Base-by-base conservation (phyloP, 495 filamentous ascomycete genomes). In the Trichoderma asperelloides region DNA sequence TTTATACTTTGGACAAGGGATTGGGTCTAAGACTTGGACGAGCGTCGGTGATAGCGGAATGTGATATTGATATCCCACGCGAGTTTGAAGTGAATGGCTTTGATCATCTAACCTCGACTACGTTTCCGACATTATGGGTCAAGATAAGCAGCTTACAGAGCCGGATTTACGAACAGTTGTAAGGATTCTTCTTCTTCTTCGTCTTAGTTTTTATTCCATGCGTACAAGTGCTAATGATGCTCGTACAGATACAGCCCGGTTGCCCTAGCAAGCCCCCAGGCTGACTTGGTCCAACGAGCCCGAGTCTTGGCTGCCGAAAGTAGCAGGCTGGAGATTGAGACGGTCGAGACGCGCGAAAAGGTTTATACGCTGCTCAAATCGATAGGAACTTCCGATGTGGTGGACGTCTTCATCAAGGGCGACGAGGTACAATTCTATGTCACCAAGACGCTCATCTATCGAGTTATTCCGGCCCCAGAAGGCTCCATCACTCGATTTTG, bases 1-100 rank as follows among this genome's bases (percentile, higher is more conserved):
- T 82, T 3, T 89, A 90, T 69, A 80, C 83, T 33, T 73, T 87
- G 9, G 81, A 89, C 68, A 87, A 84, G 68, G 80, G 79, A 15
- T 74, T 91, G 27, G 84, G 88, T 0, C 75, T 91, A n/a, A 83
- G 88, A 7, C 75, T 89, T 15, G 88, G 88, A 1, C 84, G 87
- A 6, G 83, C 86, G 0, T 82, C 85, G 0, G 75, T 79, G 5
- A 80, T 89, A 37, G 86, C 87, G 33, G 86, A 89, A 71, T 87
- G 82, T 72, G 88, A 91, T 67, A 86, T 90, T 69, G 83, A 83
- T 0, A 71, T 88, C 7, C 78, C 83, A 2, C 64, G 70, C 1
- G 70, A 73, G 16, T 70, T 79, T 12, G 78, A 77, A 1, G 67
- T 66, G 13, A 71, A 76, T 15, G 73, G 72, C 2, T 70, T 75